A percentile compares a stretch with the other conserved stretches of the same genome.
Evolutionary conservation across 306 rosid genomes (phyloP).

Genomic region (Corylus avellana): DNA sequence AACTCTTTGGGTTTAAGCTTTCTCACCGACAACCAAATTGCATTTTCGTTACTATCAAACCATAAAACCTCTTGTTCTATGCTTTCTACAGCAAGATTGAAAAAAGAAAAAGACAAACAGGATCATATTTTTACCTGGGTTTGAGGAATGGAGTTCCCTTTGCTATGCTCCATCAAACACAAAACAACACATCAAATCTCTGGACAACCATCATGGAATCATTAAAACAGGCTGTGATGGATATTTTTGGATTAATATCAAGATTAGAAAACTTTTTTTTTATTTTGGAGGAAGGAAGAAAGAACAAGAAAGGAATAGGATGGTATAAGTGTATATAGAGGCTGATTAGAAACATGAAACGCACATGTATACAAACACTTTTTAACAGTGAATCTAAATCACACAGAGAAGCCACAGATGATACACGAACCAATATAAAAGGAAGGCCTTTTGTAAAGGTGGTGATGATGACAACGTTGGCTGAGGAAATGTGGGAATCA

Average conservation of each 20-base stretch:
- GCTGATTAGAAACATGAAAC: conserved; percentile 22
- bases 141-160: conserved; percentile 40
- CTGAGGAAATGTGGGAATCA: conserved; percentile 8
- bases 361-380: conserved; percentile 38
- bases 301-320: conserved; percentile 37
- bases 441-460: conserved; percentile 37
- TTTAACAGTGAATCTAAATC: conserved; percentile 33
- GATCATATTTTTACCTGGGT: conserved; percentile 41
- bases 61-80: not conserved
- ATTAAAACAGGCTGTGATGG: conserved; percentile 36
- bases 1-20: conserved; percentile 29
- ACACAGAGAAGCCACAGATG: conserved; percentile 19
- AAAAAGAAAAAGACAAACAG: conserved; percentile 4
- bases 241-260: conserved; percentile 12
- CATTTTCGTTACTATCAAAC: conserved; percentile 6
- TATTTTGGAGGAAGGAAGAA: conserved; percentile 24
- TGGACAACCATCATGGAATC: conserved; percentile 24
- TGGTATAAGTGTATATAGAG: conserved; percentile 5
- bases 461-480: conserved; percentile 33
- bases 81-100: not conserved
- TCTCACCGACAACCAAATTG: conserved; percentile 8
- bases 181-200: conserved; percentile 32
- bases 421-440: conserved; percentile 32
- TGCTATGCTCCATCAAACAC: conserved; percentile 29
- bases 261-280: not conserved